Conservation (phyloP, 169 alveolate genomes). For the Cryptosporidium baileyi region DNA sequence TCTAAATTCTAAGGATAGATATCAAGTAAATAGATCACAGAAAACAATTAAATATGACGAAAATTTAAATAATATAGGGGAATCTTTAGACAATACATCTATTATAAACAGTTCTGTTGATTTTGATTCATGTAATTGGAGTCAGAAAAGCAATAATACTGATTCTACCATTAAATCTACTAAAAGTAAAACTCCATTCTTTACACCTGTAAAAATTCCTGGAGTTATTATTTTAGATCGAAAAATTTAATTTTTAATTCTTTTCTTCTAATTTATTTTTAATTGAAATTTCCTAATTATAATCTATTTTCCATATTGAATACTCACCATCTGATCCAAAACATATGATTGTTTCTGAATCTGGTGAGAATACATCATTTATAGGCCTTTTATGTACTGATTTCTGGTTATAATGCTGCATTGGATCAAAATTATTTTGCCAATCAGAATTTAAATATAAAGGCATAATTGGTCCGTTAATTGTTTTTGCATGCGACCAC, state of each 20-base stretch:
- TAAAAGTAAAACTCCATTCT: conserved; percentile 41
- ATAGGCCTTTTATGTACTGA: conserved; percentile 47
- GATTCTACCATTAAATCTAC: background rate
- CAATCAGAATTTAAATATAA: conserved; percentile 21
- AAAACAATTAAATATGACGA: background rate
- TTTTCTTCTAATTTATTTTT: background rate
- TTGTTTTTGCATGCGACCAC: conserved; percentile 14
- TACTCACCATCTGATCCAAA: conserved; percentile 39
- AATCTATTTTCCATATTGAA: conserved; percentile 15
- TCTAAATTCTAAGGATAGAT: conserved; percentile 3
- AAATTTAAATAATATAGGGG: background rate
- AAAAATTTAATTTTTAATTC: background rate
- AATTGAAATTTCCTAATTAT: background rate
- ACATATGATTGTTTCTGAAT: background rate
- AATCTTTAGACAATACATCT: background rate
- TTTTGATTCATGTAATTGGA: background rate
- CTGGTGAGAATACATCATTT: background rate
- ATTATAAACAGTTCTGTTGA: background rate
- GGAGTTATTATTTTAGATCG: conserved; percentile 59
- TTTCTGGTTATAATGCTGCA: conserved; percentile 26
- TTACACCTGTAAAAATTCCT: conserved; percentile 65
- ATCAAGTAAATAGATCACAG: background rate
- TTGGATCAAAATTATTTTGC: conserved; percentile 42
- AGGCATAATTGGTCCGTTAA: conserved; percentile 25
- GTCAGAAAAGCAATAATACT: background rate